Base-by-base conservation (phyloP, 1,139 yeast genomes). In the Yamadazyma atmosphaerica region DNA sequence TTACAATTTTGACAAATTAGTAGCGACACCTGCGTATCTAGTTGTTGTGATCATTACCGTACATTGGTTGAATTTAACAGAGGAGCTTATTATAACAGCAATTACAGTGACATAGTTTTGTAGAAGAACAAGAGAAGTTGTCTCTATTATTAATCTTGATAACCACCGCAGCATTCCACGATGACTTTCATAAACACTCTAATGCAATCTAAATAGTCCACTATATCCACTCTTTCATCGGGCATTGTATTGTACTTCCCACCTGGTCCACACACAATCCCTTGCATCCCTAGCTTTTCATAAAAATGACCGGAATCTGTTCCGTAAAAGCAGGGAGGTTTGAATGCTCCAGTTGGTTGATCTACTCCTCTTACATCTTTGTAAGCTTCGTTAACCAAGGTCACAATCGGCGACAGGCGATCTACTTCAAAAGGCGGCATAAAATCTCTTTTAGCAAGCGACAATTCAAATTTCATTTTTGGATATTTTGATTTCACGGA, bases 381-480 rank as follows among this genome's bases (percentile, higher is more conserved):
- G 42, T 55, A 55, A 22, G 53, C 38, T 9, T 39, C 23, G 35
- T 54, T 54, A 34, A 55, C 37, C 5, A 42, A 26, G 17, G 35
- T 29, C 10, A 55, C 59, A 33, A 55, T 53, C 11, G 43, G 44
- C 1, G 58, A 50, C 2, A 52, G 33, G 3, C 55, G 52, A 35
- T 47, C 44, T 2, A 55, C 60, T 39, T 55, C 59, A 36, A 55
- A 55, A 10, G 59, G 56, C 9, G 59, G 60, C 60, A 55, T 55
- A 39, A 53, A 55, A 35, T 55, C 59, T 10, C 42, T 46, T 26
- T 46, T 43, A 4, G 47, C 58, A 23, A 53, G 41, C n/a, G 37
- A 40, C 25, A 55, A 33, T 33, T 55, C 60, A 35, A 49, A 54
- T 35, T 54, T 49, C 53, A 55, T 54, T 33, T 55, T 55, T 6